Conservation (phyloP, 1,284 basidiomycete genomes). For the Trichosporon sp. region DNA sequence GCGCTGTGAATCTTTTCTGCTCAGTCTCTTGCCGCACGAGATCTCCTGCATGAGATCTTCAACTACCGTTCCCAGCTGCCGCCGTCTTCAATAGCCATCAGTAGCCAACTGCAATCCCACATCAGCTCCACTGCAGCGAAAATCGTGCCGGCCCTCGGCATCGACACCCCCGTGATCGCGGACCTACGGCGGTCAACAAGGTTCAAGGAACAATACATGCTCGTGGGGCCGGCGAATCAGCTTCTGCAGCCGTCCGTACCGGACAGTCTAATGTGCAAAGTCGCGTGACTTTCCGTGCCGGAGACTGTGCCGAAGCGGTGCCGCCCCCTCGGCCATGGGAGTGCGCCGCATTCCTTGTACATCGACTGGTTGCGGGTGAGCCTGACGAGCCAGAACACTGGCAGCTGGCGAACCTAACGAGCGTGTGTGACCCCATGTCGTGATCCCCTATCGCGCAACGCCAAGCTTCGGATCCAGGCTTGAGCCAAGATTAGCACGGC, state of each 20-base stretch:
- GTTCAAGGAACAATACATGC: not conserved
- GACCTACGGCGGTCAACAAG: not conserved
- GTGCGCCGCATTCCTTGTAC: not conserved
- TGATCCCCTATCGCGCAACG: not conserved
- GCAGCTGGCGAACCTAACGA: too few species aligned
- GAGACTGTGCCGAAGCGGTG: not conserved
- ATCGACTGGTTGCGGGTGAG: not conserved
- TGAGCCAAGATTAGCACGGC: not conserved
- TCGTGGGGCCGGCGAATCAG: not conserved
- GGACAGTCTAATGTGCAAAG: not conserved
- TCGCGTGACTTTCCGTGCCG: slow-evolving; percentile 4
- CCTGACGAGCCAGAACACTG: too few species aligned
- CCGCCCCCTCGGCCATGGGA: not conserved
- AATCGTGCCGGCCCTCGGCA: not conserved
- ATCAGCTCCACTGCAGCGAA: too few species aligned
- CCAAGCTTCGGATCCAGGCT: not conserved
- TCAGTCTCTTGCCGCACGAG: too few species aligned
- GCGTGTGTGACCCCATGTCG: too few species aligned
- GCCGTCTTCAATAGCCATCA: not conserved
- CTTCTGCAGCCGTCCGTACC: not conserved
- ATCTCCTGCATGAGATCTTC: too few species aligned
- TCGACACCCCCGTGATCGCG: not conserved
- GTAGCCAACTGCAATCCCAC: not conserved
- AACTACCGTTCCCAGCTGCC: too few species aligned
- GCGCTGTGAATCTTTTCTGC: too few species aligned